Evolutionary conservation across 164 flowering plant genomes (phyloP).

Genomic region (Litsea cubeba): DNA sequence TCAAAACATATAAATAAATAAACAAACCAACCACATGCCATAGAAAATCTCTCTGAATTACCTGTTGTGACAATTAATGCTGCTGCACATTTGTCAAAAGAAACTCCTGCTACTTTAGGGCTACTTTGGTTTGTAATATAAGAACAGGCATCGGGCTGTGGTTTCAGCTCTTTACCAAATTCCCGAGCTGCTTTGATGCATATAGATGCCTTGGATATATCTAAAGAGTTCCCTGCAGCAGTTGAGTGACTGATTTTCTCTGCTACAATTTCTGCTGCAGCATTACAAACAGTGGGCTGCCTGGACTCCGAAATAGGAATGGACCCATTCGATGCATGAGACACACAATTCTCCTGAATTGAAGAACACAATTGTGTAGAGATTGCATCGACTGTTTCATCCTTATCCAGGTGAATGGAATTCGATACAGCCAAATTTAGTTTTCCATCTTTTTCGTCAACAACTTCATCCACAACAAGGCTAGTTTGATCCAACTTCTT

Average conservation of each 20-base stretch:
- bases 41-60: background rate
- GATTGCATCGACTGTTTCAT: constrained; percentile 13
- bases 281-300: constrained; percentile 4
- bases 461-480: constrained; percentile 16
- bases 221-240: constrained; percentile 2
- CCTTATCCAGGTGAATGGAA: constrained; percentile 7
- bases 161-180: constrained; percentile 15
- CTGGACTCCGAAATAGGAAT: constrained; percentile 10
- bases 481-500: background rate
- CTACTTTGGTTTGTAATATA: constrained; percentile 11
- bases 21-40: background rate
- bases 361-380: background rate
- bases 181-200: constrained; percentile 16
- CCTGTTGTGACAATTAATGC: constrained; percentile 8
- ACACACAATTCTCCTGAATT: background rate
- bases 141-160: constrained; percentile 8
- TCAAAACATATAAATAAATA: background rate
- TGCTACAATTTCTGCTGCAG: constrained; percentile 1
- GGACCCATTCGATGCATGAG: background rate
- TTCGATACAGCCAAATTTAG: constrained; percentile 8
- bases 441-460: constrained; percentile 11
- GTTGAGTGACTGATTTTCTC: constrained; percentile 11
- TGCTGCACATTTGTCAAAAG: constrained; percentile 12
- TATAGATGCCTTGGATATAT: constrained; percentile 15
- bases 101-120: constrained; percentile 12